Base-by-base conservation (phyloP, 2,329 filamentous ascomycete genomes). In the Pseudocercospora crystallina region DNA sequence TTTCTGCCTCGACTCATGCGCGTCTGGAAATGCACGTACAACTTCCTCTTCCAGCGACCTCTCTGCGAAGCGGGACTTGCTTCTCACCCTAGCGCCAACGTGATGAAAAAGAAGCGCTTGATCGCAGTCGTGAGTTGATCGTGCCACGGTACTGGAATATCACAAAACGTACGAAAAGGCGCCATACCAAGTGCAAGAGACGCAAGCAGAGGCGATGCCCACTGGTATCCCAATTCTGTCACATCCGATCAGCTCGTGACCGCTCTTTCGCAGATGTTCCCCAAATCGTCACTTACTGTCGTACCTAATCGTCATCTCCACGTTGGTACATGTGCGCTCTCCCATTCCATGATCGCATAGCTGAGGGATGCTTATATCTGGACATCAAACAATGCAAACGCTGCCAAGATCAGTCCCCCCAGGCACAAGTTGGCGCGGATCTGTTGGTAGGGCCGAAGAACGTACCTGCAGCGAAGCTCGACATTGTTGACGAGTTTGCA, bases 401-500 rank as follows among this genome's bases (percentile, higher is more conserved):
- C 56, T 43, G 38, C 40, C 35, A 49, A 13, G 49, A 49, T 47
- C 50, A 56, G 51, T 43, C 40, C 38, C 38, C 32, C 32, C 40
- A 45, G 37, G 10, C 26, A 39, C 37, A 38, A 38, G 35, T 42
- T 15, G 12, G 13, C 29, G 15, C 40, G n/a, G 33, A 7, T 48
- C 41, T 41, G 46, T 44, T 58, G 13, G 35, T 37, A 14, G 35
- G 17, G 35, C 17, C 35, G 73, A 59, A 75, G 76, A 11, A 72
- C 49, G 46, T 8, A 51, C 40, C 73, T 41, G 72, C 76, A 47
- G 74, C 75, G 62, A 78, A 77, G 56, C 63, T 70, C 44, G 71
- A 75, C 58, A 76, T 67, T 12, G 74, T 74, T 58, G 78, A 78
- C 37, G 67, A 72, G 65, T 79, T 79, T 37, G 76, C 75, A 45